Conservation (phyloP, 768 basidiomycete genomes). For the Tricholoma sp. region DNA sequence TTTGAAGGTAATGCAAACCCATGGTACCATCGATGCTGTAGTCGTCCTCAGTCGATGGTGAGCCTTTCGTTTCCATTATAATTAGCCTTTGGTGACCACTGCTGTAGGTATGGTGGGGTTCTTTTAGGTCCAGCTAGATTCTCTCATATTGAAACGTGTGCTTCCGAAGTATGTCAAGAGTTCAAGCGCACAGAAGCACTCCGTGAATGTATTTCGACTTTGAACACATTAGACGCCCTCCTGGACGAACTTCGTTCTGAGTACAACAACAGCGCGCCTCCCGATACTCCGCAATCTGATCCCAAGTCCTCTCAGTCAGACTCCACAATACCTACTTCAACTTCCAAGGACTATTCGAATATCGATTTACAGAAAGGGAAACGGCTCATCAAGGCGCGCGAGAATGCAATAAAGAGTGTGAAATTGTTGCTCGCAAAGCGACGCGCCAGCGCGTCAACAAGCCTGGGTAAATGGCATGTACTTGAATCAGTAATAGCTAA, state of each 20-base stretch:
- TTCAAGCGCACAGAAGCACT: constrained; percentile 69
- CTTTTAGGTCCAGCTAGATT: constrained; percentile 75
- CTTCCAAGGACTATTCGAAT: constrained; percentile 41
- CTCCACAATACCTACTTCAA: constrained; percentile 19
- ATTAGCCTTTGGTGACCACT: not conserved
- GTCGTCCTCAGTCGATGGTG: constrained; percentile 80
- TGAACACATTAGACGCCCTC: constrained; percentile 58
- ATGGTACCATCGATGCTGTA: constrained; percentile 70
- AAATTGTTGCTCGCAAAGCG: constrained; percentile 48
- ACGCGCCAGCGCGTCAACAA: not conserved
- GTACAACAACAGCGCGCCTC: constrained; percentile 18
- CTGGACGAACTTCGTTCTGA: constrained; percentile 52
- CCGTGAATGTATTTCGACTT: constrained; percentile 50
- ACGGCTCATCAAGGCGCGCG: constrained; percentile 63
- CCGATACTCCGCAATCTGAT: not conserved
- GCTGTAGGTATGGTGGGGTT: constrained; percentile 71
- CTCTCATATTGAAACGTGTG: constrained; percentile 71
- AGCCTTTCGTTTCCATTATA: constrained; percentile 5
- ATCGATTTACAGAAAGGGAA: constrained; percentile 60
- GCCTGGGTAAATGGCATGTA: not conserved
- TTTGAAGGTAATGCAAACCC: constrained; percentile 62
- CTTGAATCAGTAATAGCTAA: not conserved
- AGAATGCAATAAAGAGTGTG: constrained; percentile 61
- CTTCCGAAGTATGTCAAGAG: constrained; percentile 64
- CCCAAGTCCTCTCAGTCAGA: not conserved